Evolutionary conservation across 1,284 basidiomycete genomes (phyloP), one percentile per base, ranked within the genome.

Genomic region (Mrakiaceae sp.): DNA sequence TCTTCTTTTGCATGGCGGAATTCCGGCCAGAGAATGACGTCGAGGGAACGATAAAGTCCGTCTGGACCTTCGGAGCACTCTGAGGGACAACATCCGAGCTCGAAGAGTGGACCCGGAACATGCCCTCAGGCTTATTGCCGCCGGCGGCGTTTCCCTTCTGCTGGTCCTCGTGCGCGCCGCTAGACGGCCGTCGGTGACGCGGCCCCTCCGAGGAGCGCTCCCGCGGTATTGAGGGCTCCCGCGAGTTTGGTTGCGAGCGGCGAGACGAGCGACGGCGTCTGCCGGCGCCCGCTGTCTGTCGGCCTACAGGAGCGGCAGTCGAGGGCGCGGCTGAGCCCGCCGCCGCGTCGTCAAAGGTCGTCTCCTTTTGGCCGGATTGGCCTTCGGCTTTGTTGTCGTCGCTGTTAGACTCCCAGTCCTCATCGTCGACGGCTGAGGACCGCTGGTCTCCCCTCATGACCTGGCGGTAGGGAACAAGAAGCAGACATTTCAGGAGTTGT

Each of bases 371-470:
- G 0, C 40, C 40, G 48, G 43, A 52, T 44, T 44, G 49, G 11
- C 47, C 50, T 8, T 8, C 42, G 12, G 10, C 49, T 44, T 14
- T 44, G 52, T 51, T 52, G 39, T 63, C 57, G 49, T 63, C 62
- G 7, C 44, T 58, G 39, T 63, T 63, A 16, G 62, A 63, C 16
- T 58, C 62, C 62, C 62, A 63, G n/a, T 49, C 62, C 12, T 63
- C 62, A 11, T 63, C 62, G 40, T 63, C 62, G 9, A 44, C 62
- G n/a, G 62, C 14, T n/a, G 47, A 47, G 9, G 62, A 44, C 47
- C 58, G 58, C 47, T 55, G 40, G n/a, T 44, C 46, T 40, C 57
- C 43, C 10, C 40, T 47, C 44, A 47, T 48, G 3, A 44, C 9
- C 7, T 39, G 8, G 6, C 57, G 3, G 11, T 27, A 2, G 27